Evolutionary conservation across 2,329 filamentous ascomycete genomes (phyloP).

Genomic region (Aquanectria penicillioides): DNA sequence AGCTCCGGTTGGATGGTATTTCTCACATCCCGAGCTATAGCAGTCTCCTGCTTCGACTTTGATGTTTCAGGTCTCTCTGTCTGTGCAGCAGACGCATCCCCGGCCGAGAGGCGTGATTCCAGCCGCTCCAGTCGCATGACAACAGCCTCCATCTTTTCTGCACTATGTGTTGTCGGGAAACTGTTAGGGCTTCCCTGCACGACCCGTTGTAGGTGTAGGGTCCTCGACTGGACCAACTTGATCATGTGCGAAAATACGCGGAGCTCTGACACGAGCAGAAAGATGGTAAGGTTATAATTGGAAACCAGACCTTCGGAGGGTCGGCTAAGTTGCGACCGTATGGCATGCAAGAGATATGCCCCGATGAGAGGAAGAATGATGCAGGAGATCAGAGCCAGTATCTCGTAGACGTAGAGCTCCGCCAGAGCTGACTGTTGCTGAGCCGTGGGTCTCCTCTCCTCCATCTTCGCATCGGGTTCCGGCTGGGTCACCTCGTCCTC

Average conservation of each 20-base stretch:
- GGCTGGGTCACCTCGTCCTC: constrained; percentile 48
- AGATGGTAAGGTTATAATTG: constrained; percentile 92
- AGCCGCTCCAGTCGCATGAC: constrained; percentile 74
- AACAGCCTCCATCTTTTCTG: constrained; percentile 65
- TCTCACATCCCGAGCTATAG: constrained; percentile 67
- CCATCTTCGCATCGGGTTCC: constrained; percentile 28
- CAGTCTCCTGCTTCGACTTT: constrained; percentile 53
- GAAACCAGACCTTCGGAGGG: constrained; percentile 89
- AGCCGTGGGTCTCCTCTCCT: constrained; percentile 22
- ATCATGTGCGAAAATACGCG: constrained; percentile 84
- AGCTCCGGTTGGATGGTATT: constrained; percentile 80
- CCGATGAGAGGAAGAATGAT: constrained; percentile 81
- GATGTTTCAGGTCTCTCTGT: constrained; percentile 45
- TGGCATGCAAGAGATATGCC: constrained; percentile 84
- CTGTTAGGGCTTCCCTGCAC: constrained; percentile 65
- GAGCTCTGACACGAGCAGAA: constrained; percentile 86
- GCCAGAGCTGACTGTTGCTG: constrained; percentile 56
- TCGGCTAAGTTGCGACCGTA: constrained; percentile 82
- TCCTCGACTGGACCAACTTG: constrained; percentile 81
- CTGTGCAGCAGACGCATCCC: constrained; percentile 38
- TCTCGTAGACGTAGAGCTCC: constrained; percentile 80
- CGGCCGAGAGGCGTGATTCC: constrained; percentile 61
- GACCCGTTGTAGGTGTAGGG: constrained; percentile 81
- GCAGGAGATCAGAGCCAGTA: constrained; percentile 78
- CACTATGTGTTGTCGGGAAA: constrained; percentile 41